Conservation (phyloP, 805 yeast species). For the Saturnispora besseyi region DNA sequence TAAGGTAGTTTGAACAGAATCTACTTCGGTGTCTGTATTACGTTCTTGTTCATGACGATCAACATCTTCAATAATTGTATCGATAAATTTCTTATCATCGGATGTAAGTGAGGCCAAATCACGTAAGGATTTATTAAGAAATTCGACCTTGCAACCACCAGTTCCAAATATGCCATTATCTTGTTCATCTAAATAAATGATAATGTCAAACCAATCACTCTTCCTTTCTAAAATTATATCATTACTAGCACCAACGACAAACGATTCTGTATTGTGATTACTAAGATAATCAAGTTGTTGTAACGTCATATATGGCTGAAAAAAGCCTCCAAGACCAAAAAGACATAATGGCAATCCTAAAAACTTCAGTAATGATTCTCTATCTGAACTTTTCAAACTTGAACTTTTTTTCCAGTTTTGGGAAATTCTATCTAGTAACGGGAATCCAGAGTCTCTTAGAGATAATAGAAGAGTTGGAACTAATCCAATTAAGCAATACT, state of each 20-base stretch:
- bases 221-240: conserved; percentile 64
- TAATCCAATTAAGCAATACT: conserved; percentile 73
- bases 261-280: conserved; percentile 48
- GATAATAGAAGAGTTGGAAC: conserved; percentile 72
- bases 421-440: conserved; percentile 42
- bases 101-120: conserved; percentile 39
- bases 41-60: conserved; percentile 23
- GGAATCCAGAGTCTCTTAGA: conserved; percentile 73
- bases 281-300: conserved; percentile 78
- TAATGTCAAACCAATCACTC: conserved; percentile 52
- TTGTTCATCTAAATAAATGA: conserved; percentile 55
- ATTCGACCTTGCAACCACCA: conserved; percentile 28
- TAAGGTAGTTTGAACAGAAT: conserved; percentile 9
- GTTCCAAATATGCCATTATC: conserved; percentile 9
- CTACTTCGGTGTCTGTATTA: conserved; percentile 21
- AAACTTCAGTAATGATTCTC: conserved; percentile 66
- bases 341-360: conserved; percentile 83
- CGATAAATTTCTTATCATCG: conserved; percentile 71
- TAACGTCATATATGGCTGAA: conserved; percentile 89
- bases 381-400: conserved; percentile 66
- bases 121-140: conserved; percentile 35
- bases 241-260: conserved; percentile 81
- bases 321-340: conserved; percentile 79
- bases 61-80: conserved; percentile 44
- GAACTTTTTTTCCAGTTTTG: conserved; percentile 48